Base-by-base conservation (phyloP, 805 yeast species). In the Scheffersomyces ergatensis region DNA sequence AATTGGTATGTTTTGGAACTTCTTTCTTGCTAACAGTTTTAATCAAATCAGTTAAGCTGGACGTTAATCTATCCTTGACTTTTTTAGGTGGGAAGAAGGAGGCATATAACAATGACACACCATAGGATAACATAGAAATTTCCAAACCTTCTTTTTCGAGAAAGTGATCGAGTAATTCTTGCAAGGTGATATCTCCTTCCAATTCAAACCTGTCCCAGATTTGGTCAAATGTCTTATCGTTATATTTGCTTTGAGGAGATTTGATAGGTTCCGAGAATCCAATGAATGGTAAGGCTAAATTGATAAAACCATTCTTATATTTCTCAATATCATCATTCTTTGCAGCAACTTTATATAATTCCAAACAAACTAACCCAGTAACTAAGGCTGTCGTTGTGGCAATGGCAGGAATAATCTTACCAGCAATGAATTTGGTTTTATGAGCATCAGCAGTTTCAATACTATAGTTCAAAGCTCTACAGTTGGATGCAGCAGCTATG, bases 361-460 rank as follows among this genome's bases (percentile, higher is more conserved):
- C 99, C 50, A 93, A 70, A 55, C 95, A 87, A 18, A 89, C 95
- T 55, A 93, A 74, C 36, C 99, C 99, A 5, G 99, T 88, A 17
- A 93, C 99, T 51, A 90, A 71, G 8, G 97, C 95, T n/a, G 99
- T 93, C 1, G 99, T 93, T 2, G 99, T 93, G 27, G 99, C 99
- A 71, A 93, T 93, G 16, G 99, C 99, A 13, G 99, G 99, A 51
- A 93, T 93, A 51, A 93, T 93, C 66, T 95, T 83, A 36, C 99
- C 99, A 5, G 99, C 99, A 62, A 93, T 92, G 56, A 92, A 89
- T 70, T 93, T 93, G 29, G 99, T 93, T 70, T 85, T 88, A 38
- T 83, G 82, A 47, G 82, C 80, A 58, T 92, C 97, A 27, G 92
- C 97, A 11, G 89, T 71, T 57, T 89, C 96, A 51, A 92, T 89